phyloP scores from a whole-genome alignment of 2,329 filamentous ascomycete genomes.

The Aspergillus hiratsukae region DNA sequence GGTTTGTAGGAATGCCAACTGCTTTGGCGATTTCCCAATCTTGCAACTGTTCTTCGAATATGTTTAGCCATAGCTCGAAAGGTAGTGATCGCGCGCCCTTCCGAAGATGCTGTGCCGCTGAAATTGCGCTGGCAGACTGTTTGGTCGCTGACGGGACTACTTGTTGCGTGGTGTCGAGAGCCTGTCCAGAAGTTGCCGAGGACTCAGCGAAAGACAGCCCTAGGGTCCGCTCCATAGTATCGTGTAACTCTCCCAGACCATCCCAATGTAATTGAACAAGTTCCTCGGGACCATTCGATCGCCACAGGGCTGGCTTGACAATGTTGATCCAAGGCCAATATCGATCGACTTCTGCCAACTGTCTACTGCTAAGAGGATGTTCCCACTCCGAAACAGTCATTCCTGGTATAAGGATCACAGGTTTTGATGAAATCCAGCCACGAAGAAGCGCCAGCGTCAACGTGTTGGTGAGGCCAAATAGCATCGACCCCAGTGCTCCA shows the following conservation, averaged over 20 bases:
- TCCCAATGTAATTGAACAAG: conserved; percentile 49
- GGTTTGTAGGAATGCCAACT: conserved; percentile 72
- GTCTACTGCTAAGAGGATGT: conserved; percentile 81
- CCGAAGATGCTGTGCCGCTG: conserved; percentile 20
- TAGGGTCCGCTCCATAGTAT: conserved; percentile 24
- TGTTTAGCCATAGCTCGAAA: conserved; percentile 82
- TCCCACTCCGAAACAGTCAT: conserved; percentile 91
- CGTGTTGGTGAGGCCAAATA: conserved; percentile 76
- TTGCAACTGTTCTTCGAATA: conserved; percentile 69
- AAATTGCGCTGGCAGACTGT: conserved; percentile 36
- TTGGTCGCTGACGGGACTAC: conserved; percentile 39
- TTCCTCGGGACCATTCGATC: conserved; percentile 59
- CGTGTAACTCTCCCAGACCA: conserved; percentile 34
- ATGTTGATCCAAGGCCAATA: conserved; percentile 87
- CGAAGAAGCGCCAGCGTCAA: conserved; percentile 75
- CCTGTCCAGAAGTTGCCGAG: neutral
- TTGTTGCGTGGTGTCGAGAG: conserved; percentile 9
- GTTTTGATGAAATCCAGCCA: conserved; percentile 83
- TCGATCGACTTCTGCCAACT: conserved; percentile 73
- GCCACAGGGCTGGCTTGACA: conserved; percentile 76
- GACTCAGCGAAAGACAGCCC: conserved; percentile 14
- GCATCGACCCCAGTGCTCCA: conserved; percentile 80
- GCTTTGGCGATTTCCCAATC: conserved; percentile 90
- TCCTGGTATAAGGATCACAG: conserved; percentile 76
- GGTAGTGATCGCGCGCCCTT: conserved; percentile 52